phyloP scores from a whole-genome alignment of 805 yeast genomes.

The Candida maltosa region DNA sequence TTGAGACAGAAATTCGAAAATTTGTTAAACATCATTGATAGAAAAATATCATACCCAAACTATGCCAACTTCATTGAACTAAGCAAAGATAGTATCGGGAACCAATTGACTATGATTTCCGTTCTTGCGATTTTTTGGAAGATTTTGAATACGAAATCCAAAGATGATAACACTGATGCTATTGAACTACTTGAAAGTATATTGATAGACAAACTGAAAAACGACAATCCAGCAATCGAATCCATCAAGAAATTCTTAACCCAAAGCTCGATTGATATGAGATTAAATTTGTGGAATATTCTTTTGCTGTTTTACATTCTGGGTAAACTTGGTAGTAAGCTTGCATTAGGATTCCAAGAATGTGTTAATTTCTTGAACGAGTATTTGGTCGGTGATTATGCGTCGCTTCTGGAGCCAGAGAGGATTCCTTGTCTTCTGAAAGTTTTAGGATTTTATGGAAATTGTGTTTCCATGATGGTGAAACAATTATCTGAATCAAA shows the following conservation, averaged over 20 bases:
- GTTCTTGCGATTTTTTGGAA: slow-evolving; percentile 65
- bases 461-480: slow-evolving; percentile 40
- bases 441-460: slow-evolving; percentile 52
- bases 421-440: slow-evolving; percentile 45
- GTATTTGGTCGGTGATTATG: slow-evolving; percentile 25
- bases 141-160: slow-evolving; percentile 36
- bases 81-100: slow-evolving; percentile 44
- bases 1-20: slow-evolving; percentile 21
- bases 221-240: slow-evolving; percentile 17
- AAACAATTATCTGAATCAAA: slow-evolving; percentile 16
- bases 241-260: slow-evolving; percentile 63
- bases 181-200: slow-evolving; percentile 44
- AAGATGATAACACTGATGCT: slow-evolving; percentile 29
- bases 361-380: slow-evolving; percentile 44
- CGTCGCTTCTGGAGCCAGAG: slow-evolving; percentile 17
- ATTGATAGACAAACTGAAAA: slow-evolving; percentile 25
- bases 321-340: slow-evolving; percentile 23
- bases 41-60: slow-evolving; percentile 49
- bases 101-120: slow-evolving; percentile 67
- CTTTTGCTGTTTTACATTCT: slow-evolving; percentile 54
- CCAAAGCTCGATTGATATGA: slow-evolving; percentile 62
- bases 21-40: slow-evolving; percentile 11
- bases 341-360: slow-evolving; percentile 49
- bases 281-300: slow-evolving; percentile 72
- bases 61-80: slow-evolving; percentile 58